phyloP scores from a whole-genome alignment of 139 green algal species.

The Micractinium conductrix region DNA sequence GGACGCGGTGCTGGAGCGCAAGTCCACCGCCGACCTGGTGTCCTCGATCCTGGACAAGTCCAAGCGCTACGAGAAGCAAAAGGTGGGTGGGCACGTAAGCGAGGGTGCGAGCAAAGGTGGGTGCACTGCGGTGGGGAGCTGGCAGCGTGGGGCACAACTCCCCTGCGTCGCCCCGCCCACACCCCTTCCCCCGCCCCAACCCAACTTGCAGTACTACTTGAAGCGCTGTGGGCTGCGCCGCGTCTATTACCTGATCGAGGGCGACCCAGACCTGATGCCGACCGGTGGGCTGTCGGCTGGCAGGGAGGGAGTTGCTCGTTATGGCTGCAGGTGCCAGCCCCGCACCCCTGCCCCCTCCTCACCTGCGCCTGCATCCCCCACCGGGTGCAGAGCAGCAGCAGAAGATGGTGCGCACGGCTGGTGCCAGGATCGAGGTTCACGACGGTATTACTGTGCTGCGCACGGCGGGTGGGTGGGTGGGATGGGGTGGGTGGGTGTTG shows the following conservation, averaged over 20 bases:
- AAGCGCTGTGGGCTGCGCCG: constrained; percentile 62
- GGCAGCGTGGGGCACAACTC: neutral
- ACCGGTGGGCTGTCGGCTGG: neutral
- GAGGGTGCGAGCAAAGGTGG: neutral
- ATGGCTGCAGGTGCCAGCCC: neutral
- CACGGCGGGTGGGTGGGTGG: constrained; percentile 30
- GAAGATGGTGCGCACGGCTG: constrained; percentile 64
- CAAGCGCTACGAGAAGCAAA: constrained; percentile 55
- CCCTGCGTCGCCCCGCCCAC: neutral
- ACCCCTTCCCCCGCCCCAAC: neutral
- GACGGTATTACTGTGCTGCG: constrained; percentile 64
- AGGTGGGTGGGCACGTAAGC: constrained; percentile 16
- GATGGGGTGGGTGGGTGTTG: neutral
- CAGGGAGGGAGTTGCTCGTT: neutral
- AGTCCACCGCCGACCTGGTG: constrained; percentile 71
- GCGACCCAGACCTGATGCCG: constrained; percentile 54
- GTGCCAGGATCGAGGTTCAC: constrained; percentile 41
- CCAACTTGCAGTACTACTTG: constrained; percentile 65
- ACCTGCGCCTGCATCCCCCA: neutral
- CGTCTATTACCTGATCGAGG: constrained; percentile 81
- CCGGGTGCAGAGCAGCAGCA: constrained; percentile 29
- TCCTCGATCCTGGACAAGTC: constrained; percentile 53
- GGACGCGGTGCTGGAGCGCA: constrained; percentile 83
- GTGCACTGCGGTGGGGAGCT: neutral
- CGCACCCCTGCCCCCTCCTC: neutral